Evolutionary conservation across 1,284 basidiomycete species (phyloP).

Genomic region (Tilletiaria anomala): DNA sequence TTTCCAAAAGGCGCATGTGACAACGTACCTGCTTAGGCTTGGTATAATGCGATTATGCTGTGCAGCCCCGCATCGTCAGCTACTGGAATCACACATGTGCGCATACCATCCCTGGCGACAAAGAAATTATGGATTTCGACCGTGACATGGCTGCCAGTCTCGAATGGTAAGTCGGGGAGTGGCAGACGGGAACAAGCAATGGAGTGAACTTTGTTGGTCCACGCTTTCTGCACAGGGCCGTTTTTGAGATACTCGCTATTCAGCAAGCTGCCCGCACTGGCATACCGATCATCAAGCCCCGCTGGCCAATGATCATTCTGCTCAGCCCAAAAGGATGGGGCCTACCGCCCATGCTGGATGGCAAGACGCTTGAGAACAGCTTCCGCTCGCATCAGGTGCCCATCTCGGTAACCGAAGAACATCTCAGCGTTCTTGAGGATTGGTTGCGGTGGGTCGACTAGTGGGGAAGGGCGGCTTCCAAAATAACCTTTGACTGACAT

Average conservation of each 20-base stretch:
- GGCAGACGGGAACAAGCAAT: neutral
- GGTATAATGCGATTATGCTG: slow-evolving; percentile 81
- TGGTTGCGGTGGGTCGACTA: slow-evolving; percentile 59
- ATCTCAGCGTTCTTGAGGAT: slow-evolving; percentile 51
- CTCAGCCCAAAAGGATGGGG: slow-evolving; percentile 60
- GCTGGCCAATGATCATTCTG: slow-evolving; percentile 71
- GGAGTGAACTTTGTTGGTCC: neutral
- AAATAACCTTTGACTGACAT: slow-evolving; percentile 44
- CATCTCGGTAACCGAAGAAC: slow-evolving; percentile 52
- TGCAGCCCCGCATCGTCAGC: slow-evolving; percentile 66
- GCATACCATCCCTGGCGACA: slow-evolving; percentile 45
- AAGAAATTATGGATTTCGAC: slow-evolving; percentile 40
- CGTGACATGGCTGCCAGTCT: slow-evolving; percentile 57
- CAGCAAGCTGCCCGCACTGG: slow-evolving; percentile 62
- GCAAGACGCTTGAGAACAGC: slow-evolving; percentile 61
- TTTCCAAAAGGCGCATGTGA: too few species aligned
- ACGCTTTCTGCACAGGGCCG: too few species aligned
- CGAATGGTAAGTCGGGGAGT: slow-evolving; percentile 51
- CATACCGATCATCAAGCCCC: slow-evolving; percentile 61
- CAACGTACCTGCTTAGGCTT: slow-evolving; percentile 42
- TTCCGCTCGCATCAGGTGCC: slow-evolving; percentile 61
- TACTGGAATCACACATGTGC: slow-evolving; percentile 50
- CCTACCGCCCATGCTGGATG: slow-evolving; percentile 53
- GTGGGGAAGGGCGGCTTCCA: slow-evolving; percentile 5
- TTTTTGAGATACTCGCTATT: slow-evolving; percentile 46